These are phyloP conservation scores for Mycena galericulata DNA, from an alignment of 768 basidiomycete genomes.

Conservation along the genomic window DNA sequence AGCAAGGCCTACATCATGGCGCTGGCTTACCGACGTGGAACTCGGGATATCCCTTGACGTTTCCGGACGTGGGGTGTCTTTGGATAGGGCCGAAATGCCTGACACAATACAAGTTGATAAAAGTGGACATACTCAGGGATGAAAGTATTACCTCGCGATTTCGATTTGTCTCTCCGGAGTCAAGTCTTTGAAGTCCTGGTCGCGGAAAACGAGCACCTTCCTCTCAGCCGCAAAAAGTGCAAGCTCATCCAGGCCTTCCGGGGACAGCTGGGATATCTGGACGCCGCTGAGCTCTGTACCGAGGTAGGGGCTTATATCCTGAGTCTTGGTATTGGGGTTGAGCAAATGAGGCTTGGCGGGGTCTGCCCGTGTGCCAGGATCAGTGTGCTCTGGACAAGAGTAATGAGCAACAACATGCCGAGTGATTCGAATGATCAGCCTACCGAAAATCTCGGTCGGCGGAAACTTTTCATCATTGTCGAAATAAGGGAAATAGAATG, in stretches of 20 bases:
- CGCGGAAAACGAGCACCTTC: conserved; percentile 66
- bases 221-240: conserved; percentile 64
- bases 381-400: conserved; percentile 39
- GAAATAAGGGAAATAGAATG: conserved; percentile 61
- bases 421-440: conserved; percentile 16
- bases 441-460: conserved; percentile 61
- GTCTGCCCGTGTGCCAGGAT: conserved; percentile 61
- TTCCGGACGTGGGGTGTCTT: conserved; percentile 60
- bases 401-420: background rate
- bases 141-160: conserved; percentile 54
- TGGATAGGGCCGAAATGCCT: conserved; percentile 63
- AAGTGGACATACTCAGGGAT: background rate
- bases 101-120: background rate
- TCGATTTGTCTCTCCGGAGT: conserved; percentile 64
- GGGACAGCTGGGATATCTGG: conserved; percentile 63
- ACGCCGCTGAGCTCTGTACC: conserved; percentile 64
- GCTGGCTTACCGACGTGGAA: conserved; percentile 63
- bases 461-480: conserved; percentile 63
- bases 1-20: background rate
- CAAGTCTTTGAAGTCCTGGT: conserved; percentile 74
- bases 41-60: conserved; percentile 67
- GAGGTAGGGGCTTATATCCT: conserved; percentile 61
- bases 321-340: conserved; percentile 49
- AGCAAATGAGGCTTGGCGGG: conserved; percentile 65
- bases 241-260: conserved; percentile 66